Evolutionary conservation across 2,329 filamentous ascomycete species (phyloP), one percentile per base, ranked within the genome.

Genomic region (Aurifilum marmelostoma): DNA sequence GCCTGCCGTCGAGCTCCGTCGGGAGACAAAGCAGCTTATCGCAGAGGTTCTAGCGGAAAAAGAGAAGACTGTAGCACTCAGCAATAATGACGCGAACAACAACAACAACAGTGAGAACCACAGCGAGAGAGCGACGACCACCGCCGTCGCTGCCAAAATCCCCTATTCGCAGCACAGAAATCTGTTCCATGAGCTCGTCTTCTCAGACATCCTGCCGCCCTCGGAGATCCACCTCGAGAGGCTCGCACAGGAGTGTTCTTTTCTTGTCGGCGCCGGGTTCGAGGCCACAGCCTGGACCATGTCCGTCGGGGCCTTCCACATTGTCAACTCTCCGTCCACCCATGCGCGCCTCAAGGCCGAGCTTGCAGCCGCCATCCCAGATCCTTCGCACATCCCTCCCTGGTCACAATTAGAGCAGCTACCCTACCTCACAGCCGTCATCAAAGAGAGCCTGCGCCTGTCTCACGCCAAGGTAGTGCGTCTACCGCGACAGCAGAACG

Each of bases 401-500:
- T 58, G 32, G 63, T 14, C 14, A 0, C 24, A 37, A 5, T 32
- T 65, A 2, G 50, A 56, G 50, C 18, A 54, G 37, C 47, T 58
- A 12, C 47, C 63, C 6, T 65, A 56, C n/a, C n/a, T 65, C 18
- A 32, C 65, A n/a, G 54, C 14, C 32, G 65, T 52, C 8, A 43
- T 63, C 16, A 24, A 47, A 12, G 61, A 63, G n/a, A 63, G 54
- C 65, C 65, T 60, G 16, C 37, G 54, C n/a, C 39, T 47, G 54
- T 21, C 18, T 3, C 41, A 66, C 65, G 37, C 52, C 43, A n/a
- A 32, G 32, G 29, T 54, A 1, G 52, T 60, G 56, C 64, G 63
- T n/a, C 54, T 50, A 21, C 47, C 47, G 7, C 47, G 47, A 41
- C 39, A 41, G 39, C 39, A 41, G 39, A 41, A 41, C 39, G 16